phyloP scores from a whole-genome alignment of 2,329 filamentous ascomycete genomes.

The Aspergillus piperis region DNA sequence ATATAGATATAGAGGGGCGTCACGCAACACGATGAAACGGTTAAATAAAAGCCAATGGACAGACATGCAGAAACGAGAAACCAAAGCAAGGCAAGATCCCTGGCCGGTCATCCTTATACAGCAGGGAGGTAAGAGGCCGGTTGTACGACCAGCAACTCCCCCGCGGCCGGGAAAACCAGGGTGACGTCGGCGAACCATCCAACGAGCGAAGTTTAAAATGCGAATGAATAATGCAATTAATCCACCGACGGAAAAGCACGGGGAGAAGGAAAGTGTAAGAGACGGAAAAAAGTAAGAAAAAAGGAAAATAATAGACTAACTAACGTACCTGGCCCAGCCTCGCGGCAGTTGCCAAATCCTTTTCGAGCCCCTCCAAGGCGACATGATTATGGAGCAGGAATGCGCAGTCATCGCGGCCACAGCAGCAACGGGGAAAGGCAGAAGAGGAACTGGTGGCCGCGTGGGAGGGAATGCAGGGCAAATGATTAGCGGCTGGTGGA shows the following conservation, averaged over 20 bases:
- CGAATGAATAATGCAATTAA: neutral
- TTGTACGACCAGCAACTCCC: neutral
- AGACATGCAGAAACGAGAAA: neutral
- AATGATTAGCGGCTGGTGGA: conserved; percentile 17
- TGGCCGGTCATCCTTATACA: conserved; percentile 2
- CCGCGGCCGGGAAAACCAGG: conserved; percentile 1
- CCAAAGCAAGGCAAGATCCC: conserved; percentile 3
- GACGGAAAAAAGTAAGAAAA: conserved; percentile 10
- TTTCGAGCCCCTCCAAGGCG: conserved; percentile 78
- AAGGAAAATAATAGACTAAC: conserved; percentile 14
- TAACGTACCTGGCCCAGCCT: conserved; percentile 84
- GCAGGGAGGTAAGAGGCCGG: neutral
- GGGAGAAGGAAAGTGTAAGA: neutral
- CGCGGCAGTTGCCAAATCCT: conserved; percentile 82
- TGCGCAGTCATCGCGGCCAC: conserved; percentile 75
- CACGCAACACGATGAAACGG: neutral
- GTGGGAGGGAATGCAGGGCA: conserved; percentile 37
- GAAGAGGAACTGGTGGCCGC: conserved; percentile 23
- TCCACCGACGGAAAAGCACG: neutral
- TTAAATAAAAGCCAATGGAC: neutral
- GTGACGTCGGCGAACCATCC: conserved; percentile 6
- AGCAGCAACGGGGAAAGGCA: conserved; percentile 67
- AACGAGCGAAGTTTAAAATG: neutral
- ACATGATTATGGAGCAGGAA: conserved; percentile 79
- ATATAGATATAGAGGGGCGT: neutral